These are phyloP conservation scores for Coriaria nepalensis DNA, from an alignment of 306 rosid genomes.

Conservation along the genomic window DNA sequence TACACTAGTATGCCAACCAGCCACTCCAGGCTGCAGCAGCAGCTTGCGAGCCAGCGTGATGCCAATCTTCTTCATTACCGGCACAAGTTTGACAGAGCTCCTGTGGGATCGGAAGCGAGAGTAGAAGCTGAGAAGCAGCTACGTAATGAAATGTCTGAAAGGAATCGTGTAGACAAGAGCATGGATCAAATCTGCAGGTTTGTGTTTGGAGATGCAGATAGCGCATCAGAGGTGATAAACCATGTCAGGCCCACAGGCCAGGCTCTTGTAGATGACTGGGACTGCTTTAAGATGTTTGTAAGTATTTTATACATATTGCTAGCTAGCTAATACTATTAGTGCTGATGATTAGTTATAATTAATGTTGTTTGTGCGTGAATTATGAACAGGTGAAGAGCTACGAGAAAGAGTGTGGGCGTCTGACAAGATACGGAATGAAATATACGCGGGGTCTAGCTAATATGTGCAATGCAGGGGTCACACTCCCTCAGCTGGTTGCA, in stretches of 20 bases:
- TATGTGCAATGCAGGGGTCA: conserved; percentile 32
- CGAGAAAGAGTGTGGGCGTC: conserved; percentile 22
- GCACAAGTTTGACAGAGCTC: conserved; percentile 32
- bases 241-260: conserved; percentile 31
- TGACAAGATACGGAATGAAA: conserved; percentile 31
- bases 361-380: neutral
- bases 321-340: too few relatives aligned
- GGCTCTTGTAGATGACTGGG: conserved; percentile 56
- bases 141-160: conserved; percentile 17
- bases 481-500: conserved; percentile 10
- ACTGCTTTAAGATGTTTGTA: conserved; percentile 41
- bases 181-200: conserved; percentile 22
- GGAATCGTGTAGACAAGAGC: conserved; percentile 21
- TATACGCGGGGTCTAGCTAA: conserved; percentile 34
- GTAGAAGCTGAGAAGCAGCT: conserved; percentile 27
- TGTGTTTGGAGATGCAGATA: conserved; percentile 30
- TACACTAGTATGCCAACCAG: neutral
- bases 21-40: neutral
- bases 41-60: conserved; percentile 39
- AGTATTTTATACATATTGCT: conserved; percentile 4
- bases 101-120: conserved; percentile 23
- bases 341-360: neutral
- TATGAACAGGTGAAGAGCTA: conserved; percentile 18
- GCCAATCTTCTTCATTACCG: conserved; percentile 24
- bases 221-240: conserved; percentile 8